A percentile compares a stretch with the other conserved stretches of the same genome.
phyloP scores from a whole-genome alignment of 371 early-diverging fungal species.

The Blakeslea trispora region DNA sequence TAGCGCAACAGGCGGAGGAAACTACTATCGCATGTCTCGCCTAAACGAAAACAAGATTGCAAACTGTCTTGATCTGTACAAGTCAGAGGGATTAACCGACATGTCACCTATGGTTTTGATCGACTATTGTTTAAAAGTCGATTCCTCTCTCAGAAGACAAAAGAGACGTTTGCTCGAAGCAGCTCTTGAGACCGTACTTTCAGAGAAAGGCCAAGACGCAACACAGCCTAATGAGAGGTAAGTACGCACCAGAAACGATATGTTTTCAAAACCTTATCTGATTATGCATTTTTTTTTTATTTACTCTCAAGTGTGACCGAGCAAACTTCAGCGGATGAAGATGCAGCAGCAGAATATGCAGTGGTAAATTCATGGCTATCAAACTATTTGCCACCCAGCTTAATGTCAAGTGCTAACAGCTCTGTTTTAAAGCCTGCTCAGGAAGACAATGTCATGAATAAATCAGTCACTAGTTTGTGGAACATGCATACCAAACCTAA shows the following conservation, averaged over 20 bases:
- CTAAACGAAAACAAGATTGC: slow-evolving; percentile 33
- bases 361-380: slow-evolving; percentile 34
- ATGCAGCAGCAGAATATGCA: slow-evolving; percentile 45
- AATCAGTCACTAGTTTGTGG: slow-evolving; percentile 73
- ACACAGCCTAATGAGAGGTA: slow-evolving; percentile 7
- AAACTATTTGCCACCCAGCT: slow-evolving; percentile 22
- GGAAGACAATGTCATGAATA: slow-evolving; percentile 76
- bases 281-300: neutral
- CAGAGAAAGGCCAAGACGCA: slow-evolving; percentile 7
- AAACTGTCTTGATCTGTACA: slow-evolving; percentile 34
- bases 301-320: neutral
- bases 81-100: slow-evolving; percentile 34
- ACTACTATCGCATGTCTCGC: slow-evolving; percentile 29
- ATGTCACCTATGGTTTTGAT: slow-evolving; percentile 31
- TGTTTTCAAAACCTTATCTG: neutral
- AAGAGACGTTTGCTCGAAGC: slow-evolving; percentile 50
- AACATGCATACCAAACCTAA: slow-evolving; percentile 40
- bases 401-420: slow-evolving; percentile 15
- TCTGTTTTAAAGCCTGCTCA: slow-evolving; percentile 37
- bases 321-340: slow-evolving; percentile 25
- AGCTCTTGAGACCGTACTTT: slow-evolving; percentile 45
- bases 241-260: no score
- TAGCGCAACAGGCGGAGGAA: slow-evolving; percentile 14
- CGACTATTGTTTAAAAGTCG: slow-evolving; percentile 52
- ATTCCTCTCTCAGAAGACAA: slow-evolving; percentile 47